These are phyloP conservation scores for Suillus alpinus DNA, from an alignment of 768 basidiomycete species.

Conservation along the genomic window DNA sequence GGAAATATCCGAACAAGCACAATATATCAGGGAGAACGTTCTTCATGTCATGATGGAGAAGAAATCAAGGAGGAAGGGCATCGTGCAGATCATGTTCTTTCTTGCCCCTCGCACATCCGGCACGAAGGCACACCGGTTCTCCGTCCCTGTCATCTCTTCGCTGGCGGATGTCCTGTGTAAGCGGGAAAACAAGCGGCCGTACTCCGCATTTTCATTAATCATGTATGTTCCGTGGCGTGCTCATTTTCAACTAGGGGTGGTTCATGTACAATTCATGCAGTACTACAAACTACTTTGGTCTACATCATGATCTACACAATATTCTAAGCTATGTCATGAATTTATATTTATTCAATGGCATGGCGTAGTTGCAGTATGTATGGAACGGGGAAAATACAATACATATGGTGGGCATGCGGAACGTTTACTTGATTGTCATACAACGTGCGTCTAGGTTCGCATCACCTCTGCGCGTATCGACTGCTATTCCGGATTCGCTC, in stretches of 20 bases:
- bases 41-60: not conserved
- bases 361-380: constrained; percentile 21
- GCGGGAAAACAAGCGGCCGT: not conserved
- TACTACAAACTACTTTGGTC: too few species aligned
- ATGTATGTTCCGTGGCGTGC: too few species aligned
- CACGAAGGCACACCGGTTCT: constrained; percentile 13
- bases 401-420: not conserved
- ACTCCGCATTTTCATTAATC: too few species aligned
- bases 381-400: not conserved
- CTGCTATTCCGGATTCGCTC: constrained; percentile 51
- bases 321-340: too few species aligned
- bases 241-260: too few species aligned
- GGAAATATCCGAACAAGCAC: not conserved
- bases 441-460: not conserved
- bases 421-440: not conserved
- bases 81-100: constrained; percentile 12
- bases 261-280: too few species aligned
- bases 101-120: constrained; percentile 10
- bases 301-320: too few species aligned
- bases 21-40: not conserved
- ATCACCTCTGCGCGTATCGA: constrained; percentile 31
- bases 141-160: constrained; percentile 11
- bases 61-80: not conserved
- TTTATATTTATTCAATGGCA: too few species aligned
- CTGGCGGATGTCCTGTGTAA: not conserved